A percentile compares a stretch with the other conserved stretches of the same genome.
These are phyloP conservation scores for Pseudocercospora fijiensis DNA, from an alignment of 2,329 filamentous ascomycete genomes.

Conservation along the genomic window DNA sequence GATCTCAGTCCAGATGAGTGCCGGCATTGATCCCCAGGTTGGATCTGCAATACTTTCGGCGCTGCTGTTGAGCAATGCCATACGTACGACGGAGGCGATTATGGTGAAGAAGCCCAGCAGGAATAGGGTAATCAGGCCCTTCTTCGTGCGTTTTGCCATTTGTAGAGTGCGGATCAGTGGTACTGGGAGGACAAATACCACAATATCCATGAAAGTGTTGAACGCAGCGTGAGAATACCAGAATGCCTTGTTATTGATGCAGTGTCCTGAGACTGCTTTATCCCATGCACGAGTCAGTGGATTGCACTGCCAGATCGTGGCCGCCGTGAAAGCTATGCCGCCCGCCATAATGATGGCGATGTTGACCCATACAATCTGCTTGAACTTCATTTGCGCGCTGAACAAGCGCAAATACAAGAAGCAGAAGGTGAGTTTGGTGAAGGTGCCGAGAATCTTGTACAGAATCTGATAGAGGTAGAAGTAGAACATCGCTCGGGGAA, in stretches of 20 bases:
- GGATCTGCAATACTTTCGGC: slow-evolving; percentile 25
- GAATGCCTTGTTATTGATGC: slow-evolving; percentile 27
- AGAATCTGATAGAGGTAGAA: slow-evolving; percentile 35
- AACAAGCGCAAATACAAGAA: slow-evolving; percentile 31
- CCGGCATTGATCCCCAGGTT: slow-evolving; percentile 29
- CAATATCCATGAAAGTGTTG: slow-evolving; percentile 28
- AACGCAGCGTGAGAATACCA: slow-evolving; percentile 34
- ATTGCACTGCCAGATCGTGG: slow-evolving; percentile 31
- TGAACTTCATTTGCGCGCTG: slow-evolving; percentile 17
- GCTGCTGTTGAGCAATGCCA: slow-evolving; percentile 27
- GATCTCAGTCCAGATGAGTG: slow-evolving; percentile 32
- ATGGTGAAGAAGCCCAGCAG: slow-evolving; percentile 31
- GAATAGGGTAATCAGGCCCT: slow-evolving; percentile 30
- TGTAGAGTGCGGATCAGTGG: slow-evolving; percentile 31
- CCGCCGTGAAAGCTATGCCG: slow-evolving; percentile 29
- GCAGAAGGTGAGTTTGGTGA: slow-evolving; percentile 33
- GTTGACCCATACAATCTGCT: slow-evolving; percentile 14
- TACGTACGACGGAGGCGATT: slow-evolving; percentile 31
- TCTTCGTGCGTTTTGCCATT: slow-evolving; percentile 25
- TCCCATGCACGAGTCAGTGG: slow-evolving; percentile 30
- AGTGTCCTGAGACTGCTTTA: slow-evolving; percentile 21
- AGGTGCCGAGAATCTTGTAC: slow-evolving; percentile 32
- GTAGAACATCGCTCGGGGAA: slow-evolving; percentile 24
- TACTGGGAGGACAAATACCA: slow-evolving; percentile 34
- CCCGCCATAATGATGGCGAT: slow-evolving; percentile 20